A percentile compares a stretch with the other conserved stretches of the same genome.
Conservation (phyloP, 2,329 filamentous ascomycete genomes). For the Annulohypoxylon truncatum region DNA sequence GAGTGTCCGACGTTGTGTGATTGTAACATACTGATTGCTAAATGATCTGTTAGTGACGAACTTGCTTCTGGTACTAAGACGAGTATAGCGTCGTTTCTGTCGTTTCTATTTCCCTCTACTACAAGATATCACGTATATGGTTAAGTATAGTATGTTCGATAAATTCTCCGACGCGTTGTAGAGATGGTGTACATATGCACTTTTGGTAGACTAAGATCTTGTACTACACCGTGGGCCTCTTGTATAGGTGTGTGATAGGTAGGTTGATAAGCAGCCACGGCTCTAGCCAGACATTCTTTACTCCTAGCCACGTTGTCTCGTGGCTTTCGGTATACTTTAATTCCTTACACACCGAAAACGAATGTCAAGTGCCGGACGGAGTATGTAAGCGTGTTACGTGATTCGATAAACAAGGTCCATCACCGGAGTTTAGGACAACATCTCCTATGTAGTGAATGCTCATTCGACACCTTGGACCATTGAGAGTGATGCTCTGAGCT, state of each 20-base stretch:
- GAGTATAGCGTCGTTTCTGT: slow-evolving; percentile 7
- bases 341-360: slow-evolving; percentile 14
- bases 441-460: neutral
- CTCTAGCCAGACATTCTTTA: neutral
- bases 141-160: neutral
- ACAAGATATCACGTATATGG: neutral
- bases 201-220: slow-evolving; percentile 6
- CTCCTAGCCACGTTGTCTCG: slow-evolving; percentile 9
- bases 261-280: slow-evolving; percentile 4
- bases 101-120: slow-evolving; percentile 8
- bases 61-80: slow-evolving; percentile 7
- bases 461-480: slow-evolving; percentile 4
- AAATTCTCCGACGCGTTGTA: neutral
- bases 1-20: slow-evolving; percentile 34
- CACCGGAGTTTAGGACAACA: slow-evolving; percentile 35
- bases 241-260: neutral
- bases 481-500: neutral
- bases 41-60: slow-evolving; percentile 10
- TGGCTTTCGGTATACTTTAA: slow-evolving; percentile 4
- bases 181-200: neutral
- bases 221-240: neutral
- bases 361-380: neutral
- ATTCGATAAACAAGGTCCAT: slow-evolving; percentile 17
- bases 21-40: slow-evolving; percentile 24
- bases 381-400: slow-evolving; percentile 16